phyloP scores from a whole-genome alignment of 139 green algal species.

The Eudorina sp. region DNA sequence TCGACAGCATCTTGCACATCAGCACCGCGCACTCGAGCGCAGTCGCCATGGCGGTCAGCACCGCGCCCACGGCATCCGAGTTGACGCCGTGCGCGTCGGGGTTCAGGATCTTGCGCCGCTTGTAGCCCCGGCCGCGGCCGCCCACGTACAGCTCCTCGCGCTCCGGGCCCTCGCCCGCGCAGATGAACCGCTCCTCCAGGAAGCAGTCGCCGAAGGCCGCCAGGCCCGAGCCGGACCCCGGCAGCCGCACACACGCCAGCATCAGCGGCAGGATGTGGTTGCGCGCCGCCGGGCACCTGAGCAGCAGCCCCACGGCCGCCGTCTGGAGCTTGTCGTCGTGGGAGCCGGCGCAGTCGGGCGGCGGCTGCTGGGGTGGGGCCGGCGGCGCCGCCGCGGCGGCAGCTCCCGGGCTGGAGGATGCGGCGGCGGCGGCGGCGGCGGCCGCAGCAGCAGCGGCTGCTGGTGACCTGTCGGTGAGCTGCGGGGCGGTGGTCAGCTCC shows the following conservation, averaged over 20 bases:
- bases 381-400: not conserved
- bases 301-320: constrained; percentile 14
- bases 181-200: constrained; percentile 8
- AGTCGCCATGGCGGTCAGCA: not conserved
- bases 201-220: constrained; percentile 15
- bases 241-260: not conserved
- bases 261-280: constrained; percentile 25
- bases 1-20: constrained; percentile 25
- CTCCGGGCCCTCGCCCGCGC: not conserved
- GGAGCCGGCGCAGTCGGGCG: not conserved
- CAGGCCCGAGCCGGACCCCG: not conserved
- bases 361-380: not conserved
- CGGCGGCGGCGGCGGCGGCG: not conserved
- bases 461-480: not conserved
- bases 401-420: not conserved
- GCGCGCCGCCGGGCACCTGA: constrained; percentile 13
- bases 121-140: constrained; percentile 26
- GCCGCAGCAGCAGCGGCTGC: not conserved
- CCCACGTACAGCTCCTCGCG: constrained; percentile 31
- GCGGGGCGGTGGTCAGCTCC: not conserved
- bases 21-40: constrained; percentile 25
- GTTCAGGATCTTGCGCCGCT: constrained; percentile 15
- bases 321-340: constrained; percentile 16
- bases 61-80: not conserved
- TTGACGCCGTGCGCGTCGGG: constrained; percentile 36